Evolutionary conservation across 164 flowering plant genomes (phyloP).

Genomic region (Nymphaea colorata): DNA sequence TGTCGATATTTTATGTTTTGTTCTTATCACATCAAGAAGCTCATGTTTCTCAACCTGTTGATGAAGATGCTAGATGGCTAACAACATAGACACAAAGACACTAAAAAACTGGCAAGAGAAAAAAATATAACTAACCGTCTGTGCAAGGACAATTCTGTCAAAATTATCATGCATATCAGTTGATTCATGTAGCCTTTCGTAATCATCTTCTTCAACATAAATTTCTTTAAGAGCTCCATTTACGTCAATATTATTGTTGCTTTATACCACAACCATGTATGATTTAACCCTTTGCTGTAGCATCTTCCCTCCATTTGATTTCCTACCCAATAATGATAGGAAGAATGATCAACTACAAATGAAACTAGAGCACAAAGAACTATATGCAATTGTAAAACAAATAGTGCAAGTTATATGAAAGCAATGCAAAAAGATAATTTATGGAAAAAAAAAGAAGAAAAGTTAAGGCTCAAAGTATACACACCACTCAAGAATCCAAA

Average conservation of each 20-base stretch:
- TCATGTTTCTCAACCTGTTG: slow-evolving; percentile 96
- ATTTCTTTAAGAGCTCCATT: slow-evolving; percentile 93
- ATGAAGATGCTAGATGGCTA: slow-evolving; percentile 1
- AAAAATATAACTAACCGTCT: slow-evolving; percentile 47
- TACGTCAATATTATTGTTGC: slow-evolving; percentile 89
- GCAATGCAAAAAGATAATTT: too few relatives aligned
- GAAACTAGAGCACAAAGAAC: too few relatives aligned
- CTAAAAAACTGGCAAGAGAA: neutral
- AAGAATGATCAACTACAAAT: too few relatives aligned
- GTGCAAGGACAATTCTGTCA: slow-evolving; percentile 96
- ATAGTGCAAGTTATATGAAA: too few relatives aligned
- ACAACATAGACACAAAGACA: neutral
- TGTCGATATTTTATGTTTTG: slow-evolving; percentile 13
- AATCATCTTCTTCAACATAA: slow-evolving; percentile 89
- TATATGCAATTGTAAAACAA: too few relatives aligned
- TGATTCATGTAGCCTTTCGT: slow-evolving; percentile 88
- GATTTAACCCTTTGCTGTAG: too few relatives aligned
- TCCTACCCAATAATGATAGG: too few relatives aligned
- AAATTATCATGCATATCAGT: slow-evolving; percentile 92
- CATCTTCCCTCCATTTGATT: too few relatives aligned
- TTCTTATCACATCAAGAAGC: slow-evolving; percentile 97
- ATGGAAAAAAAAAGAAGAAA: too few relatives aligned
- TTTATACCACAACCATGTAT: slow-evolving; percentile 97
- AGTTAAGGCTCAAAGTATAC: too few relatives aligned
- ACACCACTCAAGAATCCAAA: too few relatives aligned